phyloP scores from a whole-genome alignment of 1,284 basidiomycete genomes.

The Neonothopanus nambi region DNA sequence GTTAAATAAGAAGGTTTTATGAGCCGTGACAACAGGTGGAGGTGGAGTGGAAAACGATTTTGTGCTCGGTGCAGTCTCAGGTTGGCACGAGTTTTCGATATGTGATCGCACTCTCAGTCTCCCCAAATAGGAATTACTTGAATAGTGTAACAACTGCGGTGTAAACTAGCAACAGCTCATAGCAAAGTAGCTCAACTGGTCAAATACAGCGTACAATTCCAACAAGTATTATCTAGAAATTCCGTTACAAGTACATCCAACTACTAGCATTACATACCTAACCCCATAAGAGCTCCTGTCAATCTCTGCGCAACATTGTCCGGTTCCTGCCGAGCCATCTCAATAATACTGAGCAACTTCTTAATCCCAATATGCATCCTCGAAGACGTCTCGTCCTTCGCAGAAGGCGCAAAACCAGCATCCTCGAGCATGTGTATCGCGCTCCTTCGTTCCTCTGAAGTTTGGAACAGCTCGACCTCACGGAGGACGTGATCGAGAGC shows the following conservation, averaged over 20 bases:
- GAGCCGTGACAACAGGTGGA: too few relatives aligned
- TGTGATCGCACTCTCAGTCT: neutral
- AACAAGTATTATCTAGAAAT: neutral
- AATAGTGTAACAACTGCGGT: too few relatives aligned
- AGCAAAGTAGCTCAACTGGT: neutral
- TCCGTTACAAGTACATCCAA: neutral
- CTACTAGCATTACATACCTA: conserved; percentile 44
- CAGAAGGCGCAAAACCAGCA: conserved; percentile 66
- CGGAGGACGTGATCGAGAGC: conserved; percentile 79
- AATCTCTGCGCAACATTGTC: conserved; percentile 77
- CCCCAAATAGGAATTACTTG: too few relatives aligned
- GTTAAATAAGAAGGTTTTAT: neutral
- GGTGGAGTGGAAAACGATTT: conserved; percentile 3
- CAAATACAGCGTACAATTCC: neutral
- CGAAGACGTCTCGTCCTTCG: conserved; percentile 45
- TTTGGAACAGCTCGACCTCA: conserved; percentile 82
- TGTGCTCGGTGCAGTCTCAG: too few relatives aligned
- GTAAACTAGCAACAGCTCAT: conserved; percentile 3
- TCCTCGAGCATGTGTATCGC: conserved; percentile 73
- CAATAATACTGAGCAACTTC: conserved; percentile 88
- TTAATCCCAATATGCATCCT: conserved; percentile 88
- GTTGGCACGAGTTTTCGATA: neutral
- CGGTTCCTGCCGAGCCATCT: conserved; percentile 97
- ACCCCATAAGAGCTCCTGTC: conserved; percentile 66
- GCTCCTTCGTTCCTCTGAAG: conserved; percentile 55